These are phyloP conservation scores for Fusarium subtropicale DNA, from an alignment of 2,329 filamentous ascomycete species.

Conservation along the genomic window DNA sequence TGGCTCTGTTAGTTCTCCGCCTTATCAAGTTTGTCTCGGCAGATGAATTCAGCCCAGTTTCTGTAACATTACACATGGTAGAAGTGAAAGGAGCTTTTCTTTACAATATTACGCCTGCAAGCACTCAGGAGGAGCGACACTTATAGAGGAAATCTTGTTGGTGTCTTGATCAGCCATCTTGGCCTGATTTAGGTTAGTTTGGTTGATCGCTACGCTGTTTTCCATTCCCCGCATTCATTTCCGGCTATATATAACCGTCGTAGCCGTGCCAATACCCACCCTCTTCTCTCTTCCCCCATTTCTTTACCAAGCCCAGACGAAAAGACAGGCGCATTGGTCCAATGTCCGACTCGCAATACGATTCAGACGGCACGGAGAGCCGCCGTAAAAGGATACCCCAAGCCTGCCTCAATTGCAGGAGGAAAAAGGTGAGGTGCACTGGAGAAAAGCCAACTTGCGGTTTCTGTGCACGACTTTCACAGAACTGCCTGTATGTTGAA, in stretches of 20 bases:
- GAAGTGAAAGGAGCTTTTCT: not conserved
- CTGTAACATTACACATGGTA: not conserved
- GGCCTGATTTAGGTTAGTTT: not conserved
- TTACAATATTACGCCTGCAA: not conserved
- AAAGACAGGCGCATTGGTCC: not conserved
- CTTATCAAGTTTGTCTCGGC: not conserved
- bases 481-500: conserved; percentile 19
- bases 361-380: conserved; percentile 20
- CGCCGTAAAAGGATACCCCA: conserved; percentile 24
- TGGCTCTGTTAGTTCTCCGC: conserved; percentile 4
- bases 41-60: not conserved
- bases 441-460: conserved; percentile 23
- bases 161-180: not conserved
- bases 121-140: not conserved
- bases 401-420: conserved; percentile 27
- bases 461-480: conserved; percentile 17
- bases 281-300: not conserved
- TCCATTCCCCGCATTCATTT: not conserved
- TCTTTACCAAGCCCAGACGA: not conserved
- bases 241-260: conserved; percentile 20
- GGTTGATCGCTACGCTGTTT: not conserved
- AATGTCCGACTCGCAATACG: conserved; percentile 18
- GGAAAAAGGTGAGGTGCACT: conserved; percentile 23
- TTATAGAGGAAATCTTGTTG: not conserved
- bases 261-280: conserved; percentile 1